Evolutionary conservation across 208 protist genomes (phyloP), one percentile per base, ranked within the genome.

Genomic region (Acanthamoeba sp.): DNA sequence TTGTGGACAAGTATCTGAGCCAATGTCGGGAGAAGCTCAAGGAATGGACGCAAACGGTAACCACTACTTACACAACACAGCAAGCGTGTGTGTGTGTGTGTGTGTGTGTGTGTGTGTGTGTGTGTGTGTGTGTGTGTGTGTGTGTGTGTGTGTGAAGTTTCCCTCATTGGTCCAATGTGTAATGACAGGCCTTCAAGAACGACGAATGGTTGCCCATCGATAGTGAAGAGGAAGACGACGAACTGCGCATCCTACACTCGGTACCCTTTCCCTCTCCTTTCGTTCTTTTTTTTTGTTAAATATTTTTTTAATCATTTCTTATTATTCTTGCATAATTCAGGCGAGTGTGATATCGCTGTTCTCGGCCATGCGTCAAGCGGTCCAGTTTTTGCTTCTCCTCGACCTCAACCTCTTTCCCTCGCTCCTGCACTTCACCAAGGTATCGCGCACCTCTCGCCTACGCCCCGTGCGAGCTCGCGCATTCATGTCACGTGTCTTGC

Each of bases 171-270:
- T n/a, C n/a, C n/a, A n/a, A n/a, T n/a, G 3, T 48, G 42, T 48
- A 10, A 48, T 59, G 1, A n/a, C 36, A 91, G 57, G 84, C 84
- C 29, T 91, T 91, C 52, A 62, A 38, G 24, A 91, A 91, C 32
- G 84, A 91, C 48, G 57, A 91, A 16, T 91, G 84, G 84, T 5
- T 62, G 57, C 50, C 55, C 16, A 91, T 69, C 34, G 84, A 62
- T 36, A 71, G 48, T 22, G 84, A 91, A 20, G 84, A 91, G 29
- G 84, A 91, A 24, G 84, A 91, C 7, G 84, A 91, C 36, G 84
- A 91, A 2, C n/a, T 91, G 40, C 84, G 48, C 36, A 91, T 91
- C 34, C 84, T 91, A 20, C 84, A 91, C 38, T 91, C 84, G 48
- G 80, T 89, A 62, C 80, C 10, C 1, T 69, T 22, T 6, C 55